Base-by-base conservation (phyloP, 176 grass and related monocot genomes). In the Eleusine indica region DNA sequence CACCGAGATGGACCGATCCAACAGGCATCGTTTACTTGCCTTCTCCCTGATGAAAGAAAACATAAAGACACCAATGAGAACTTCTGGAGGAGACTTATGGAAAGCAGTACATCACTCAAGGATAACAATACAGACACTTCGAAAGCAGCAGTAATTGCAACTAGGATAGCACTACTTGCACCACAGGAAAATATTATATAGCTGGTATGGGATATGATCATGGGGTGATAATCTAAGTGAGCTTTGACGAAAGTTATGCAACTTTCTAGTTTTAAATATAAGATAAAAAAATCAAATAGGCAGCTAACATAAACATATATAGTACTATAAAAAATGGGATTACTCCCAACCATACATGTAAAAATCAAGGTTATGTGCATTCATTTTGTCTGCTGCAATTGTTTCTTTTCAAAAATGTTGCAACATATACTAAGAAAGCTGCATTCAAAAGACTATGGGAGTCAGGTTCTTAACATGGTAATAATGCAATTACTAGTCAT, bases 1-100 rank as follows among this genome's bases (percentile, higher is more conserved):
- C 80, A 79, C 9, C 74, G 1, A 74, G 84, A 79, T 80, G 84
- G 84, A 78, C 51, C 11, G 0, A 43, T 79, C 68, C 12, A 14
- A 68, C 12, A 1, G 18, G 29, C 69, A 28, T 12, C 12, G 17
- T 62, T 87, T 19, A 87, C 62, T 90, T 86, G 84, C 52, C 86
- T 16, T 54, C 69, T 7, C 84, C 88, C 88, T 90, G 88, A 13
- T 69, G 18, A 52, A 90, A 17, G 35, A 53, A 18, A 70, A 64
- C 0, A 39, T 18, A n/a, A 75, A 8, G 5, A 2, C 8, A 44
- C 52, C 1, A 70, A 68, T 68, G 13, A 79, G 3, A 14, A 78
- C 57, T 56, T 43, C 19, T 0, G 17, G 15, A 30, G 3, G 4
- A 3, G 28, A 11, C 61, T 76, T 67, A 57, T 17, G 7, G 37